These are phyloP conservation scores for Pholiota conissans DNA, from an alignment of 768 basidiomycete species.

Conservation along the genomic window DNA sequence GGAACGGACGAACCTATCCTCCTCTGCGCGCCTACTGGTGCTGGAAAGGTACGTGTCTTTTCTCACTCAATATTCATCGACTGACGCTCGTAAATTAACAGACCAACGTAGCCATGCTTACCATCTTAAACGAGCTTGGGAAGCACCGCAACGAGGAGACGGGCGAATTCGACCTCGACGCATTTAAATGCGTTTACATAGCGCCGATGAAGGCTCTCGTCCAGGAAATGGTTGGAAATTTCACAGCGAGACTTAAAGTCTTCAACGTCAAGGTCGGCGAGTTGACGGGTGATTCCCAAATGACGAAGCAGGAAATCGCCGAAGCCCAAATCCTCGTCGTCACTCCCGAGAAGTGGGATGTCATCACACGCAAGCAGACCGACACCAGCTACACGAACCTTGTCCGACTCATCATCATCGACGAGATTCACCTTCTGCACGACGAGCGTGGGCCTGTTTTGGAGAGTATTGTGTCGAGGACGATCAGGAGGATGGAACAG, in stretches of 20 bases:
- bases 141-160: constrained; percentile 86
- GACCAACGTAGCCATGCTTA: constrained; percentile 98
- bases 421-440: constrained; percentile 96
- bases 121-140: constrained; percentile 86
- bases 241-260: constrained; percentile 67
- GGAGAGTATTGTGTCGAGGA: constrained; percentile 87
- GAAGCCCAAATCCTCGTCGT: constrained; percentile 99
- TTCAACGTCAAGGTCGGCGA: constrained; percentile 88
- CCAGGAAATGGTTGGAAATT: constrained; percentile 98
- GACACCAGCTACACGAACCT: constrained; percentile 97
- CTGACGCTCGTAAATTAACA: constrained; percentile 31
- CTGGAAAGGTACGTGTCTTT: constrained; percentile 77
- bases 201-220: constrained; percentile 99
- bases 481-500: constrained; percentile 93
- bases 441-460: constrained; percentile 98
- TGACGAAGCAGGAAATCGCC: constrained; percentile 96
- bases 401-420: constrained; percentile 94
- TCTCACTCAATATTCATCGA: constrained; percentile 12
- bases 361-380: constrained; percentile 96
- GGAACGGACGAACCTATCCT: constrained; percentile 93
- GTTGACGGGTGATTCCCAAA: constrained; percentile 95
- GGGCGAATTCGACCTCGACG: constrained; percentile 77
- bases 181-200: constrained; percentile 97
- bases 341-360: constrained; percentile 99
- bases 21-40: constrained; percentile 97